Evolutionary conservation across 2,329 filamentous ascomycete species (phyloP), one percentile per base, ranked within the genome.

Genomic region (Hypoxylon sp.): DNA sequence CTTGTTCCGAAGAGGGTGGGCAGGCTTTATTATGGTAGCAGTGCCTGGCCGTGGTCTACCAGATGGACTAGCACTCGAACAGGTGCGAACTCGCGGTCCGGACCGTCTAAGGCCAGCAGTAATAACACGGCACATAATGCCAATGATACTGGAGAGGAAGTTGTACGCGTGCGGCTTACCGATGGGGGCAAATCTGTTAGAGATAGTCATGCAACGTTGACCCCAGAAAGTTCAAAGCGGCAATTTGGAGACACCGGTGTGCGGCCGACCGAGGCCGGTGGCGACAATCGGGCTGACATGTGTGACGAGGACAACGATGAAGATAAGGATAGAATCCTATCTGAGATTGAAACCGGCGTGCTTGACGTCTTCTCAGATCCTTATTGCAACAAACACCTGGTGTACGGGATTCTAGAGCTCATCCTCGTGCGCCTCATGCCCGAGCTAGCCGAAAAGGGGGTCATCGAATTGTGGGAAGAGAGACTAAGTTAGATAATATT

Each of bases 351-450:
- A 75, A 81, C 85, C 67, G 81, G 87, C 25, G 82, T 94, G 49
- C 83, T 98, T 50, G 89, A 91, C 73, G 83, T 94, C 38, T 90
- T 97, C 72, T 88, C 87, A 14, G 94, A 98, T 79, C 84, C 87
- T 56, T 97, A 97, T 81, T 91, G 94, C 80, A 99, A 99, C 81
- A 97, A 94, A 82, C 94, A 98, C 81, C 82, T 98, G 32, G 83
- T 97, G 73, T 97, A 97, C 76, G 85, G 89, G 48, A 84, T 96
- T 51, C 81, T 98, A 34, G 96, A 99, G 81, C 81, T 95, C 63
- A 78, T 97, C 1, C 83, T 98, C n/a, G 87, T 93, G 62, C 89
- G 91, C 70, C 80, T 98, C 68, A 87, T 97, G 76, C 96, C 96
- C 3, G 96, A 99, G 81, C 79, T 98, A 74, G 85, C 85, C 59